Evolutionary conservation across 1,284 basidiomycete genomes (phyloP), one percentile per base, ranked within the genome.

Genomic region (Schizophyllum commune): DNA sequence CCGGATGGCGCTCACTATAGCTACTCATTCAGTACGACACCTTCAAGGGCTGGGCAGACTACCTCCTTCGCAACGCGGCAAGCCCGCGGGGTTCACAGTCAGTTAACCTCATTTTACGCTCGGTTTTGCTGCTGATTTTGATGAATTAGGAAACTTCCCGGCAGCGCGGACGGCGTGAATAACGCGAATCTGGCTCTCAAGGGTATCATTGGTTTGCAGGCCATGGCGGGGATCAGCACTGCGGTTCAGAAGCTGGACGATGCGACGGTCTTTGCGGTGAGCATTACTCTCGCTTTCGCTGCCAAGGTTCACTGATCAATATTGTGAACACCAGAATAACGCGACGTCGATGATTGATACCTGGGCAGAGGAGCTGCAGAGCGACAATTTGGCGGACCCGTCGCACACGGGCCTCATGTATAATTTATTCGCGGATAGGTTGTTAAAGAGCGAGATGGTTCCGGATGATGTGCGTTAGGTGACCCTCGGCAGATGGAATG

Each of bases 351-450:
- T 66, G 56, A 64, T 68, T 20, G 56, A 57, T 33, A 61, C 68
- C 47, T 74, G 72, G 71, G 62, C 27, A 6, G 27, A 55, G 3
- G 11, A 21, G 11, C 19, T 55, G 53, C 53, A 21, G 53, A 19
- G 27, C 27, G 9, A 65, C 51, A 60, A n/a, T 13, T 58, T 66
- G 13, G 70, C 70, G 0, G 60, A 67, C 22, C 64, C 53, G 4
- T 77, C 74, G 58, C 67, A 65, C 2, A 56, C 71, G 70, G 72
- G 74, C 0, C 58, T 78, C 20, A 71, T 78, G 58, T 83, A 83
- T 66, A 84, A 83, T 61, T 61, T 83, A n/a, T 79, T 75, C 61
- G 73, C 76, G 13, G 80, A 83, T 62, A 71, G 71, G 59, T 66
- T 80, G 53, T 59, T 77, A 9, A 62, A 65, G 0, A 67, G 68